A percentile compares a stretch with the other conserved stretches of the same genome.
Conservation (phyloP, 2,329 filamentous ascomycete genomes). For the Samsoniella hepiali region DNA sequence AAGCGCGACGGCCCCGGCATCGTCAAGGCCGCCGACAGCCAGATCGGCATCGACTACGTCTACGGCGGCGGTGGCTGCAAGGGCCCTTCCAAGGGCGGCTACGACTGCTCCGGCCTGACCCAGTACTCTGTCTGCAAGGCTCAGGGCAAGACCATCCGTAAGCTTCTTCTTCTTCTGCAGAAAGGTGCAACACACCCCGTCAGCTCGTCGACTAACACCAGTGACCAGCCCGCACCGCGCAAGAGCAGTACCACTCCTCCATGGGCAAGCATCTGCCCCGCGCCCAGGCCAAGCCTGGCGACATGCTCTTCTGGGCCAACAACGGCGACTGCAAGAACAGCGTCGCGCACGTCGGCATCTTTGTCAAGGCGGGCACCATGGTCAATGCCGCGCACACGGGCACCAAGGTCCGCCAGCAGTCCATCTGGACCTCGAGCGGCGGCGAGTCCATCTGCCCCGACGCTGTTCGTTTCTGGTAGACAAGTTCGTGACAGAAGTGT, state of each 20-base stretch:
- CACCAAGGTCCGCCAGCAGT: conserved; percentile 22
- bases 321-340: conserved; percentile 21
- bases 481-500: background rate
- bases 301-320: conserved; percentile 23
- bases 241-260: conserved; percentile 22
- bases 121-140: conserved; percentile 23
- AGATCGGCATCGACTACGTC: conserved; percentile 20
- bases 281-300: conserved; percentile 20
- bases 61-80: conserved; percentile 22
- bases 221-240: conserved; percentile 20
- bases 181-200: background rate
- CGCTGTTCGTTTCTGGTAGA: conserved; percentile 25
- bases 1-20: conserved; percentile 22
- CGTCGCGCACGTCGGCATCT: conserved; percentile 23
- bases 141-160: conserved; percentile 23
- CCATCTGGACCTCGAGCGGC: conserved; percentile 22
- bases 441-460: conserved; percentile 22
- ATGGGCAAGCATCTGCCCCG: conserved; percentile 23
- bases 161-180: background rate
- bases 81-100: conserved; percentile 22
- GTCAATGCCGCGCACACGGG: conserved; percentile 23
- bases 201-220: background rate
- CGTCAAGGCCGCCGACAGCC: conserved; percentile 19
- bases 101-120: conserved; percentile 23
- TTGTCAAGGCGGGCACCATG: conserved; percentile 20